Base-by-base conservation (phyloP, 352 stramenopile genomes). In the Globisporangium yorkense region DNA sequence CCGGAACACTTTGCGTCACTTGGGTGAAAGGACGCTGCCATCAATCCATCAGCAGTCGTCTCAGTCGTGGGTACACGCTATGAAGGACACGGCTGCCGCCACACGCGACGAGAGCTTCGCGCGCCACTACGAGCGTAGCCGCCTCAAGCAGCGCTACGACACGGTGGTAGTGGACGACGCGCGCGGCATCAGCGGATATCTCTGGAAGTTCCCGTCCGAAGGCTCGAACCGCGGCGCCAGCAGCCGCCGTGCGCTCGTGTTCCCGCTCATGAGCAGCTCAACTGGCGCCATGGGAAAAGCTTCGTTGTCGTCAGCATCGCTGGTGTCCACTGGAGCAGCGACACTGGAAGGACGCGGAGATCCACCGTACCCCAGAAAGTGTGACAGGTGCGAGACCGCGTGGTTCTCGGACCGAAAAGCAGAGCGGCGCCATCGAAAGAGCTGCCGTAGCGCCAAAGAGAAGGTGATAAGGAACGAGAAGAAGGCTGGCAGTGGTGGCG, bases 131-230 rank as follows among this genome's bases (percentile, higher is more conserved):
- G 57, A 43, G 21, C n/a, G 13, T 16, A 66, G 59, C 13, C 21
- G 37, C 31, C 54, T 66, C 9, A 66, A 65, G 51, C 41, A 56
- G 50, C 45, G 5, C 5, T 67, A 62, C 54, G 45, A 56, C 8
- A 33, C 43, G 37, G 57, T 50, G 35, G 59, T 44, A n/a, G 33
- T 45, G 20, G 50, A 65, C 39, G 65, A 70, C 45, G 29, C 55
- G 21, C 61, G 63, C 49, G 64, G 61, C 18, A 70, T 75, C 35
- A 58, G 68, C 39, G 71, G 61, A 13, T 74, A 57, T 45, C 52
- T 89, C 29, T 87, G 79, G 79, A 89, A 89, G 52, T 89, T 84
- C 52, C 79, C 79, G 1, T 87, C 76, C 0, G 78, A 89, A 66
- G 78, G 76, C 20, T 86, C 68, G 55, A 85, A 85, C 51, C 54